Percentiles rank a stretch among this genome's conserved stretches.
Evolutionary conservation across 129 eudicot species (phyloP).

Genomic region (carrot (Daucus carota)): DNA sequence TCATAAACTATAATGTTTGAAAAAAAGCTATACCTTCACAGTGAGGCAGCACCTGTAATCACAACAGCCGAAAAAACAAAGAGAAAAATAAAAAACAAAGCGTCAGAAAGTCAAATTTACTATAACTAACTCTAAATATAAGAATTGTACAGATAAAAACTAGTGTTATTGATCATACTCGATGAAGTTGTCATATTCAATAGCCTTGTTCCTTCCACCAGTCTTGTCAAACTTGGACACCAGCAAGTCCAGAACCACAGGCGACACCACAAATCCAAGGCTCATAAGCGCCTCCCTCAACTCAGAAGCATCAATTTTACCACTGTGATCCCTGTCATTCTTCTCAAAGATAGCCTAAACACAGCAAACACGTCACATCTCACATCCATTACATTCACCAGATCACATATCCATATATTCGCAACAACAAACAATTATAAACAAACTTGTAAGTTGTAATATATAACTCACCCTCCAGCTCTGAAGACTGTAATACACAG

Average conservation of each 20-base stretch:
- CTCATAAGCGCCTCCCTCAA: conserved; percentile 80
- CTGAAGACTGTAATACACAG: conserved; percentile 80
- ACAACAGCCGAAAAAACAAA: not conserved
- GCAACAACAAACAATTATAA: not conserved
- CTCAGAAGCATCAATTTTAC: conserved; percentile 65
- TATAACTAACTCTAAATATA: not conserved
- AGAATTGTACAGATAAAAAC: not conserved
- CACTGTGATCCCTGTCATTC: conserved; percentile 89
- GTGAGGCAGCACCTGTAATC: conserved; percentile 86
- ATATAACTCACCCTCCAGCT: conserved; percentile 82
- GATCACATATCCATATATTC: not conserved
- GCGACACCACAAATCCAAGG: conserved; percentile 80
- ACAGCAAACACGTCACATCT: not conserved
- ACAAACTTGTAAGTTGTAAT: not conserved
- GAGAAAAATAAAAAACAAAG: not conserved
- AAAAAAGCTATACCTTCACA: conserved; percentile 53
- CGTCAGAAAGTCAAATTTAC: too few species aligned
- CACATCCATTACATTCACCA: not conserved
- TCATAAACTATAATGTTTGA: not conserved
- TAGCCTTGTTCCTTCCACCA: conserved; percentile 76
- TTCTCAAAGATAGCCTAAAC: conserved; percentile 67
- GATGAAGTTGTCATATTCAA: conserved; percentile 92
- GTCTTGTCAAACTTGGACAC: conserved; percentile 86
- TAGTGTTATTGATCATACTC: conserved; percentile 41
- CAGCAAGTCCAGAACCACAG: conserved; percentile 67